Base-by-base conservation (phyloP, 1,284 basidiomycete genomes). In the Tausonia pullulans region DNA sequence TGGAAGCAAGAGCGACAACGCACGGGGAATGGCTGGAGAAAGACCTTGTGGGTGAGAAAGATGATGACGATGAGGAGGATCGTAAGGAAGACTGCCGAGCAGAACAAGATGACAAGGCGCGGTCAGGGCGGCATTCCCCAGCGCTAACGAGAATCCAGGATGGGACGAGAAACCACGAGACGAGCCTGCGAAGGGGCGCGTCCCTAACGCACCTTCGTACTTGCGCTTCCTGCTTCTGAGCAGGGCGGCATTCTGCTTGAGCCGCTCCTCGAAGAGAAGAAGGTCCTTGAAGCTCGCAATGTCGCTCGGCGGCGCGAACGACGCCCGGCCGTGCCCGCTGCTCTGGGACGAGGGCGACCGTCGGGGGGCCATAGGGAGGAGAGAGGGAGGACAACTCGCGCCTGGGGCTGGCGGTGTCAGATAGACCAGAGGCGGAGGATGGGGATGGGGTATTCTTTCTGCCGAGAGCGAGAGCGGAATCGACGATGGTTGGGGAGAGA, bases 241-340 rank as follows among this genome's bases (percentile, higher is more conserved):
- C 67, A 83, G 84, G 9, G 87, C 83, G 3, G 91, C 91, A 74
- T 90, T 98, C 60, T 88, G 88, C 78, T 98, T 98, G 63, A 98
- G 83, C 14, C 96, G 82, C 76, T 98, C 94, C 77, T 98, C 95
- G 69, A 98, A 98, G 60, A 93, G 79, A 50, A 98, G 82, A 43
- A 98, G 79, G 75, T 98, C 95, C 57, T 88, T 82, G 74, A 89
- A 92, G 0, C 90, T 93, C 14, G 84, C 80, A 58, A 80, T 79
- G 74, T 90, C 88, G 68, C 83, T 81, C 10, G 83, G 75, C 0
- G 88, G 88, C 13, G 65, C 60, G 55, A 65, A 65, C 49, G 56
- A 13, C 3, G 45, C 55, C n/a, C 40, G 7, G 5, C 27, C 27
- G 27, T 8, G 41, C 7, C n/a, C 40, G 49, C 50, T 14, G 40